Conservation (phyloP, 495 filamentous ascomycete species). For the Neurospora sp. region DNA sequence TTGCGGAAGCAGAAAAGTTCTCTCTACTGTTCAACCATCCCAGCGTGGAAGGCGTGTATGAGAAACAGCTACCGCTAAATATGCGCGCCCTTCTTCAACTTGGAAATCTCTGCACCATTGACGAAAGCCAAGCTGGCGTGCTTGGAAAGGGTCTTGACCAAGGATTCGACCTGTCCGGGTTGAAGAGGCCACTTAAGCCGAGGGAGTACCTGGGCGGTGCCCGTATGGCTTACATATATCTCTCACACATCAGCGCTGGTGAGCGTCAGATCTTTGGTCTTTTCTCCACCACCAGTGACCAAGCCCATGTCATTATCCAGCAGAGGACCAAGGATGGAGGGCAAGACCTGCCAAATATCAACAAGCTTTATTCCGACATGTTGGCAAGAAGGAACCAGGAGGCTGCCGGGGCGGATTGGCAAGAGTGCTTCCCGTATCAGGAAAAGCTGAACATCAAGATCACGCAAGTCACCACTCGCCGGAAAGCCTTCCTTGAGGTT, state of each 20-base stretch:
- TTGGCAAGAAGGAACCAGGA: constrained; percentile 55
- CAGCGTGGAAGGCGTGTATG: constrained; percentile 93
- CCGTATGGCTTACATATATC: constrained; percentile 67
- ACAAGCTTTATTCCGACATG: constrained; percentile 80
- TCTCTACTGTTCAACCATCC: constrained; percentile 76
- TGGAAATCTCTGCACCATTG: constrained; percentile 90
- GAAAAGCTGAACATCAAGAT: constrained; percentile 79
- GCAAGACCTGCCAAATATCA: constrained; percentile 77
- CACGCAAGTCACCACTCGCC: constrained; percentile 73
- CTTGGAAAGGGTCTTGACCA: constrained; percentile 87
- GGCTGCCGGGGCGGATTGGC: constrained; percentile 54
- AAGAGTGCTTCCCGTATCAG: constrained; percentile 75
- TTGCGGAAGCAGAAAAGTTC: constrained; percentile 73
- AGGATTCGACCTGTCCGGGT: constrained; percentile 77
- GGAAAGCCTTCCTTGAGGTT: constrained; percentile 80
- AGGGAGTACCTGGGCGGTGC: constrained; percentile 61
- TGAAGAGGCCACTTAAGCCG: constrained; percentile 55
- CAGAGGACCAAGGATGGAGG: constrained; percentile 63
- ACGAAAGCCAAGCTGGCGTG: constrained; percentile 79
- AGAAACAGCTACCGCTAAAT: constrained; percentile 78
- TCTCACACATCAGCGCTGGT: constrained; percentile 85
- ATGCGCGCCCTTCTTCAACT: constrained; percentile 78
- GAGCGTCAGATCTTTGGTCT: constrained; percentile 88
- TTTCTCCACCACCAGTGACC: constrained; percentile 72
- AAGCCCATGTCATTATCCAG: constrained; percentile 77